Base-by-base conservation (phyloP, 2,329 filamentous ascomycete species). In the Colletotrichum liriopes region DNA sequence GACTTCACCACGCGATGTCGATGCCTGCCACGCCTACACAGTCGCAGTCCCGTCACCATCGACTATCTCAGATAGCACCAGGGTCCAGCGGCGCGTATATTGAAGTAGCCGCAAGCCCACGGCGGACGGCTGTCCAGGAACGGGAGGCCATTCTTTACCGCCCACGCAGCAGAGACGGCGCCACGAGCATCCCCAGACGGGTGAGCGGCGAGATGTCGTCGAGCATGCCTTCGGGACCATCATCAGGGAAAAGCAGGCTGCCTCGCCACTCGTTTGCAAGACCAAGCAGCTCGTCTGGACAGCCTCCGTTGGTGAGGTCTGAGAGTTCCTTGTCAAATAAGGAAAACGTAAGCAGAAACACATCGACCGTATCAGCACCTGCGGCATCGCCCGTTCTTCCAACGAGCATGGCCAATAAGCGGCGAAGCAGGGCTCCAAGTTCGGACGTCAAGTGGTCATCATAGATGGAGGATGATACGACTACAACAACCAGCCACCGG, bases 21-120 rank as follows among this genome's bases (percentile, higher is more conserved):
- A 81, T 86, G 69, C 88, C 88, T 2, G 83, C 86, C 45, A 90
- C 88, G 3, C 88, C 88, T 0, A 88, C 87, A 0, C 83, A 83
- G 78, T 75, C 81, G 76, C 71, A 84, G 79, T 62, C 71, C 23
- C 72, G 71, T 5, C 69, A 72, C 49, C 78, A 77, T 55, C 79
- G 78, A 16, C 76, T 77, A 14, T 79, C 79, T 0, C 81, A 81
- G n/a, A 71, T 80, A 81, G 5, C 75, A 16, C 68, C 56, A 54
- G 73, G 82, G 7, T 80, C 79, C 7, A 75, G 77, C 67, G 82
- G 83, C 8, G 83, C 87, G 0, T 87, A 84, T 67, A 86, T 90
- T 67, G 88, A 90, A 74, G 84, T 90, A 9, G 87, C 88, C 2
- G 83, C 87, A 49, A 87, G 83, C 62, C 85, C 86, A 8, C 79